Base-by-base conservation (phyloP, 1,284 basidiomycete genomes). In the Cryptococcus wingfieldii region DNA sequence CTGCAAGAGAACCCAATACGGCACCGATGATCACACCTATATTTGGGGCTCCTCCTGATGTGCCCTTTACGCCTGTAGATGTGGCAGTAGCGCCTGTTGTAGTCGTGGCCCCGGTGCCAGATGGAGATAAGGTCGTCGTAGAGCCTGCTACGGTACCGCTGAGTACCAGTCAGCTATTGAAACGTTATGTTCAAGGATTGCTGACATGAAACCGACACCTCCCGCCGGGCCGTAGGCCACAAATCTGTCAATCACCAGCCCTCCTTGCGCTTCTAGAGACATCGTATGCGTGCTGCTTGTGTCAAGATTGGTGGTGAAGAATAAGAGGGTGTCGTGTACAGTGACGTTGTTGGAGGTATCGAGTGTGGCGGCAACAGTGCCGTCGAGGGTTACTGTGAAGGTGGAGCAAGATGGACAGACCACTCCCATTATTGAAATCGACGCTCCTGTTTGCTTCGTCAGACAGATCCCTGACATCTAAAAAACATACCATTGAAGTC, bases 1-100 rank as follows among this genome's bases (percentile, higher is more conserved):
- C 69, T n/a, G 63, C 64, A 25, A 70, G 31, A 12, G 58, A 47
- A 16, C 67, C 69, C 4, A 70, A 48, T 19, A 70, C 18, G 2
- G 65, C 64, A 23, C 69, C 69, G 12, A 69, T 51, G 28, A 70
- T 66, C 2, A 59, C 56, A 10, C 69, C 69, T 47, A 54, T 53
- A 23, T 60, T 65, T 13, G 61, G 58, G 23, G 51, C 50, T 5
- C 58, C 59, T 12, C 54, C 46, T 12, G 39, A 34, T 9, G 45
- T 50, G 4, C 54, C 53, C n/a, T 47, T 44, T n/a, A 49, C 28
- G 25, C 28, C 27, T 8, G 39, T 19, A 37, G 44, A n/a, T 1
- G 19, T 39, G 25, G 12, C 47, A 16, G 49, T 44, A n/a, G 38
- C 54, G n/a, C 23, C 37, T 25, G 46, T 47, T 18, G 34, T 13